A percentile compares a stretch with the other conserved stretches of the same genome.
Conservation (phyloP, 208 protist species). For the Trichomonas gallinae region DNA sequence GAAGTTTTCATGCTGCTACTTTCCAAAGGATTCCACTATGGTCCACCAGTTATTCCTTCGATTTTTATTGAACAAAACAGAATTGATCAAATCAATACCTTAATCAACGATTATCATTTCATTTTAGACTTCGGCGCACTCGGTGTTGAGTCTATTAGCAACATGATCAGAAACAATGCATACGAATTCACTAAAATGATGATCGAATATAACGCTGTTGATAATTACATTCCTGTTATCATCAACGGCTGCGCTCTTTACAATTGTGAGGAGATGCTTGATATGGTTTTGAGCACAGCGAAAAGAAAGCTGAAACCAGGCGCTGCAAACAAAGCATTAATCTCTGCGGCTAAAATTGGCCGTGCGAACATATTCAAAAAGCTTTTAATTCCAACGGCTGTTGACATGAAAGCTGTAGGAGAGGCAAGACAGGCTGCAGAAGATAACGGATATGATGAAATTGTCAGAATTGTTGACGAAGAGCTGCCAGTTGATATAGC, state of each 20-base stretch:
- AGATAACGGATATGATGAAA: background rate
- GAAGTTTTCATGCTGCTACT: background rate
- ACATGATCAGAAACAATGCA: background rate
- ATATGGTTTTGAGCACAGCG: background rate
- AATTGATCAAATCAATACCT: background rate
- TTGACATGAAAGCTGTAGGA: background rate
- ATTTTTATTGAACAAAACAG: background rate
- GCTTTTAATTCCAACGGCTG: background rate
- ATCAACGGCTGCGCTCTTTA: background rate
- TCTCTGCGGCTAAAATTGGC: background rate
- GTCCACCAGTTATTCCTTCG: background rate
- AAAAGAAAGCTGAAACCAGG: background rate
- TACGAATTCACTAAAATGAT: background rate
- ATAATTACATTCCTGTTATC: background rate
- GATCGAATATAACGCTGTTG: background rate
- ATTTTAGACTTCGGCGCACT: background rate
- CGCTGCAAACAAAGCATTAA: background rate
- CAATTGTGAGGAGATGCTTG: background rate
- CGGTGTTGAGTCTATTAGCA: background rate
- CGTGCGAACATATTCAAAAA: background rate
- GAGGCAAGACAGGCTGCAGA: background rate
- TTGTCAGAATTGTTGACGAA: background rate
- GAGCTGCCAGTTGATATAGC: background rate
- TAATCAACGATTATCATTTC: background rate
- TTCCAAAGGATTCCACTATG: background rate